These are phyloP conservation scores for Pythium volutum DNA, from an alignment of 352 stramenopile species.

Conservation along the genomic window DNA sequence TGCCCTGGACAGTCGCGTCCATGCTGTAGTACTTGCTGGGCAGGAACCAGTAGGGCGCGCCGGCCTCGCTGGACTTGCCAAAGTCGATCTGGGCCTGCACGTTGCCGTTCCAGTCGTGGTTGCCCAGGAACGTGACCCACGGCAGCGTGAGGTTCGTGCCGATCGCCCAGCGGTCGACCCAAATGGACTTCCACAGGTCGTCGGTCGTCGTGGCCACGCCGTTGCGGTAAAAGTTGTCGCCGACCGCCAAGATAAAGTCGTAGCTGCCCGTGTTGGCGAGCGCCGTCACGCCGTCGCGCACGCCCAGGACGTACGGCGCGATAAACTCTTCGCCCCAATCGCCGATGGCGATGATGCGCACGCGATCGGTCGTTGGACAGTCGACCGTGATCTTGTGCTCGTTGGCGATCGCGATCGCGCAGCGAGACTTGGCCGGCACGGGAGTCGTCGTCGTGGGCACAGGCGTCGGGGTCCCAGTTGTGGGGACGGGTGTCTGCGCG, in stretches of 20 bases:
- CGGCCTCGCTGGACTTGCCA: constrained; percentile 13
- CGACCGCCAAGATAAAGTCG: constrained; percentile 37
- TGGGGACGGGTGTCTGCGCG: background rate
- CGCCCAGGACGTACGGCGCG: constrained; percentile 25
- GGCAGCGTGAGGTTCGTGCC: constrained; percentile 32
- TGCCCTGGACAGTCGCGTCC: constrained; percentile 20
- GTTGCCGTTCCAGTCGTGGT: constrained; percentile 44
- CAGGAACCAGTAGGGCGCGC: constrained; percentile 40
- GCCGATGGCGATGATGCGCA: constrained; percentile 35
- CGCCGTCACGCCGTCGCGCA: constrained; percentile 30
- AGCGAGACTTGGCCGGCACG: constrained; percentile 3
- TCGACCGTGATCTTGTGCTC: constrained; percentile 19
- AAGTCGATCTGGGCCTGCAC: constrained; percentile 34
- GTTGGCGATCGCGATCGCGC: constrained; percentile 3
- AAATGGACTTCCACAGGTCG: constrained; percentile 28
- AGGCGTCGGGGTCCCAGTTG: background rate
- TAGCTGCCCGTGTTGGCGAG: constrained; percentile 25
- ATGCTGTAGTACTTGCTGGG: constrained; percentile 36
- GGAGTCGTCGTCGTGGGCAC: constrained; percentile 1
- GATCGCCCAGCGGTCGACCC: constrained; percentile 36
- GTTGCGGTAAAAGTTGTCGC: constrained; percentile 47
- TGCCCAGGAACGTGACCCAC: constrained; percentile 39
- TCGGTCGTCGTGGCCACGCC: constrained; percentile 32
- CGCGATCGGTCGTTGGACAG: constrained; percentile 19
- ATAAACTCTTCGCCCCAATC: constrained; percentile 37